phyloP scores from a whole-genome alignment of 2,329 filamentous ascomycete species.

The Alternaria sp. region DNA sequence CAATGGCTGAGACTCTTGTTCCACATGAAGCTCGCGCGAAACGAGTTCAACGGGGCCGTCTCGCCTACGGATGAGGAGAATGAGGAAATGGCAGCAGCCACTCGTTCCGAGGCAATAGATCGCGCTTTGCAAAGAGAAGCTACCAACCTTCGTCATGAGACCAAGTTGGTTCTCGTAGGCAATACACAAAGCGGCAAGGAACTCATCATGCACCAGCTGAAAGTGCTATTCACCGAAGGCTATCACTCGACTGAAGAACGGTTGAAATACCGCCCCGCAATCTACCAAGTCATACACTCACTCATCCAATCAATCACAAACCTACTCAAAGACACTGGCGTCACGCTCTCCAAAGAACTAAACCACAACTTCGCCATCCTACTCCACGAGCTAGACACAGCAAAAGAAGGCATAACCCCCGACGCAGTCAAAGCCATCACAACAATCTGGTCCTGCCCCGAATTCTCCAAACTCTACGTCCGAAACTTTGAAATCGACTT shows the following conservation, averaged over 20 bases:
- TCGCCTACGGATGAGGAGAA: conserved; percentile 42
- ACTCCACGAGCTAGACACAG: conserved; percentile 45
- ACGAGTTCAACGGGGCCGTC: conserved; percentile 22
- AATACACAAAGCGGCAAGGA: conserved; percentile 43
- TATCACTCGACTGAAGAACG: conserved; percentile 44
- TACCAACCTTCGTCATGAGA: conserved; percentile 42
- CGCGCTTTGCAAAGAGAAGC: conserved; percentile 45
- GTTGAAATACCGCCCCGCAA: conserved; percentile 33
- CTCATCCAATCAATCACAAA: conserved; percentile 49
- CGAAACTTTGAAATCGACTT: conserved; percentile 50
- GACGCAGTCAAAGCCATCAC: conserved; percentile 39
- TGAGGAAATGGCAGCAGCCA: conserved; percentile 40
- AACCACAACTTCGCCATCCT: conserved; percentile 43
- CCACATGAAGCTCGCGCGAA: conserved; percentile 36
- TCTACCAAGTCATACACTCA: conserved; percentile 42
- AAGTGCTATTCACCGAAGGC: conserved; percentile 46
- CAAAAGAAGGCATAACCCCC: conserved; percentile 34
- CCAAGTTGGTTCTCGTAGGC: conserved; percentile 46
- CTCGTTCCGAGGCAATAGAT: conserved; percentile 48
- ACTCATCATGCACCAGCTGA: conserved; percentile 49
- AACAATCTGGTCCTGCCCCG: conserved; percentile 39
- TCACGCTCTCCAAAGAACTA: conserved; percentile 34
- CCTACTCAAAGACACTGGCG: conserved; percentile 46
- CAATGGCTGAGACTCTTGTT: conserved; percentile 45
- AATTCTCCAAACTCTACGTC: conserved; percentile 44